Evolutionary conservation across 306 rosid species (phyloP), one percentile per base, ranked within the genome.

Genomic region (Dryas drummondii): DNA sequence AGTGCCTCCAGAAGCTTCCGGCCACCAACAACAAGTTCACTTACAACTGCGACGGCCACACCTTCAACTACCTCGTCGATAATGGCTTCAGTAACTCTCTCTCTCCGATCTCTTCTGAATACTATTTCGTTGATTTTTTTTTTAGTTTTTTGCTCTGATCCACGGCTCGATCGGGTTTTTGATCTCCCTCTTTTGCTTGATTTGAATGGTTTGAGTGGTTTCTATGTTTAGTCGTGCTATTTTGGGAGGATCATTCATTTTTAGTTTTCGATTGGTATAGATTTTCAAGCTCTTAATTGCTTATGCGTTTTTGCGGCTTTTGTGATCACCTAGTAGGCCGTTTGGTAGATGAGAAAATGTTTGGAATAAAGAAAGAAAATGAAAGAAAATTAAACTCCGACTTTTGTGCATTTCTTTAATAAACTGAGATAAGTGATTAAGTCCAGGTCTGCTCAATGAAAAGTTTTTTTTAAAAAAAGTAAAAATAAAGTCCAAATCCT

Each of bases 1-100:
- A 93, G 86, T 93, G 98, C 85, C 98, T 93, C 70, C 93, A 93
- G 91, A 93, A 93, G 68, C 97, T 91, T 15, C 97, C 97, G 61
- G 81, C 96, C 48, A 82, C 93, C 22, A 91, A 86, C 74, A 90
- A 89, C 80, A 90, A 79, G 86, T 93, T 93, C 88, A 90, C 94
- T 44, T 93, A 93, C 90, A 90, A 89, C 85, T 93, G 98, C 83
- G 97, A 93, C 26, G 97, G 90, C 12, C 97, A 93, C 82, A 93
- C 98, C 84, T 93, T 93, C 89, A 93, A 93, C 86, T 93, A 82
- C 80, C 98, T 91, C 75, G 93, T 91, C 73, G 96, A 93, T 69
- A 83, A 86, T 59, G 98, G 97, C 87, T 91, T 93, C 87, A 89
- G 97, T 93, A 89, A 81, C 50, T 67, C 84, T 76, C n/a, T 45